Conservation (phyloP, 176 grass and related monocot genomes). For the Rhynchospora breviuscula region DNA sequence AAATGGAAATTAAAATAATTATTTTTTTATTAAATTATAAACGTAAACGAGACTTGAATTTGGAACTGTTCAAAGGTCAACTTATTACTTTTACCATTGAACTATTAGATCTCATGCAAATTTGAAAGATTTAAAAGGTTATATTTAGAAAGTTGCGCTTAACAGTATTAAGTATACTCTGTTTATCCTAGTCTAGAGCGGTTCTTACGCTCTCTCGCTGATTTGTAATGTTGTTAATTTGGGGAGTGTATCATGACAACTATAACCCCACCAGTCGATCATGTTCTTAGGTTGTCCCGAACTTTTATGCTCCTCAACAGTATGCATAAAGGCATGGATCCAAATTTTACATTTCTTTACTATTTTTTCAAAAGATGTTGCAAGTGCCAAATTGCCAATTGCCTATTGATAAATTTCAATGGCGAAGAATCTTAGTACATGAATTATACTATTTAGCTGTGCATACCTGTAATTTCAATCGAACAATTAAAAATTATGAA, state of each 20-base stretch:
- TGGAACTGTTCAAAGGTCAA: no score
- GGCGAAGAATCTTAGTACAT: neutral
- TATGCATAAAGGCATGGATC: neutral
- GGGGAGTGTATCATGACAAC: constrained; percentile 5
- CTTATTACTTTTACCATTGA: no score
- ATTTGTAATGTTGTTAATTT: constrained; percentile 15
- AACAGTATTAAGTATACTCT: neutral
- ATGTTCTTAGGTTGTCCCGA: constrained; percentile 5
- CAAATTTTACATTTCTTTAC: neutral
- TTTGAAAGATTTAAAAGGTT: neutral
- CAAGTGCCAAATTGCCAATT: neutral
- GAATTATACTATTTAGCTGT: neutral
- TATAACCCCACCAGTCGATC: constrained; percentile 7
- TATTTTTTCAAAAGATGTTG: neutral
- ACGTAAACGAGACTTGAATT: no score
- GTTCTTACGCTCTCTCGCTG: neutral
- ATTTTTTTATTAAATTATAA: no score
- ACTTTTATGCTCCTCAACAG: neutral
- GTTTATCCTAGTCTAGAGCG: neutral
- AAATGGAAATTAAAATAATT: no score
- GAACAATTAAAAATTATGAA: neutral
- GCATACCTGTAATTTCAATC: neutral
- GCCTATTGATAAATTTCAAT: neutral
- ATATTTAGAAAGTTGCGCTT: neutral
- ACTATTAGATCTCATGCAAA: neutral